Evolutionary conservation across 2,329 filamentous ascomycete genomes (phyloP).

Genomic region (Myotisia sp.): DNA sequence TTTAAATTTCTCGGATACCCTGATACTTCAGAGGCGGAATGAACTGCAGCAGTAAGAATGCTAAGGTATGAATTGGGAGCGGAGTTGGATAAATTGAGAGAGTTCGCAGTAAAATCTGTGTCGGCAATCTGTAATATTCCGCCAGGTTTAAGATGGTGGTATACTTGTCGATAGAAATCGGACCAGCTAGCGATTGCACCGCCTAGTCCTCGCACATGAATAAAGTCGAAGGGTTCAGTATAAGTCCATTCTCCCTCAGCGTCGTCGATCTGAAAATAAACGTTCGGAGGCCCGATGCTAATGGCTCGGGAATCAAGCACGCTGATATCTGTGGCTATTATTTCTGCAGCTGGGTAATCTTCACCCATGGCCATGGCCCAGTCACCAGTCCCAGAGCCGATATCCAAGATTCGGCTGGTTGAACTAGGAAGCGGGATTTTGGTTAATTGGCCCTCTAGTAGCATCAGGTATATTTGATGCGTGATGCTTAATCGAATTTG

Average conservation of each 20-base stretch:
- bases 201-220: slow-evolving; percentile 36
- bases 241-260: slow-evolving; percentile 37
- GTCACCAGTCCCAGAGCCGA: slow-evolving; percentile 35
- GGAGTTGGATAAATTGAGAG: slow-evolving; percentile 13
- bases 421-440: slow-evolving; percentile 18
- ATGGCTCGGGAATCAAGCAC: slow-evolving; percentile 30
- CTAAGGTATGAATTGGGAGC: slow-evolving; percentile 20
- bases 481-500: slow-evolving; percentile 48
- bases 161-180: slow-evolving; percentile 32
- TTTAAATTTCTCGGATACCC: slow-evolving; percentile 29
- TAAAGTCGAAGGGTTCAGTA: slow-evolving; percentile 35
- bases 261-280: slow-evolving; percentile 38
- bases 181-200: slow-evolving; percentile 36
- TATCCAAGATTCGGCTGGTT: slow-evolving; percentile 24
- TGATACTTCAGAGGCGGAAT: slow-evolving; percentile 26
- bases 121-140: slow-evolving; percentile 37
- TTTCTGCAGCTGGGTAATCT: slow-evolving; percentile 29
- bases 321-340: slow-evolving; percentile 34
- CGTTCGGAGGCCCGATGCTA: slow-evolving; percentile 23
- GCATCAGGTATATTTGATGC: slow-evolving; percentile 47
- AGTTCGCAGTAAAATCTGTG: slow-evolving; percentile 20
- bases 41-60: slow-evolving; percentile 23
- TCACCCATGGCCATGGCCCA: slow-evolving; percentile 10
- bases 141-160: slow-evolving; percentile 32
- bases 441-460: slow-evolving; percentile 24